Evolutionary conservation across 345 rosid genomes (phyloP), one percentile per base, ranked within the genome.

Genomic region (Cochlearia excelsa): DNA sequence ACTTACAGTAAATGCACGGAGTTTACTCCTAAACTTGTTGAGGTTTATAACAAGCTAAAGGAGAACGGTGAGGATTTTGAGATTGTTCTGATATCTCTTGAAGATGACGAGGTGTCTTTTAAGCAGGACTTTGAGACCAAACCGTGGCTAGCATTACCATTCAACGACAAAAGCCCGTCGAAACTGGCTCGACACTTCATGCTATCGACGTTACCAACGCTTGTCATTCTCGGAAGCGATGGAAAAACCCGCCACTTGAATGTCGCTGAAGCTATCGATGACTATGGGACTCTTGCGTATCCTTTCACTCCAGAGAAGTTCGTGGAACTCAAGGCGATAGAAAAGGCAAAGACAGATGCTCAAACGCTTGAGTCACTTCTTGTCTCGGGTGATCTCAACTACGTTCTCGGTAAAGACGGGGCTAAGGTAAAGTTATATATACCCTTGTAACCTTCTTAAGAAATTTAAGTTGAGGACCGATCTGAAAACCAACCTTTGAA

Each of bases 61-160:
- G 87, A 73, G 65, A 74, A 65, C 8, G 78, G 77, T 7, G 82
- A 81, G 69, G 72, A 54, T 39, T 88, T 86, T 65, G 90, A 86
- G 72, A 57, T 88, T 41, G 95, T 88, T 39, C 30, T 77, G 59
- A 70, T 88, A 61, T 79, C 87, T 26, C 72, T 84, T 23, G 92
- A 82, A 40, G 64, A 66, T 30, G 78, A 75, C n/a, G 88, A 85
- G 46, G 79, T 79, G 30, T 48, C 82, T 46, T 85, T 75, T 74
- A 78, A 72, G 54, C 58, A 77, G 61, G 68, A 74, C 60, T 69
- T 86, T 37, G 78, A 67, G 59, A 61, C 68, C 66, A 73, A 74
- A 71, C 92, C 92, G 30, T 84, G 94, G 94, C 63, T 84, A 52
- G 84, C 87, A n/a, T 61, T 78, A 65, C 96, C 95, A 6, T 81